Base-by-base conservation (phyloP, 2,329 filamentous ascomycete species). In the Esteya vermicola region DNA sequence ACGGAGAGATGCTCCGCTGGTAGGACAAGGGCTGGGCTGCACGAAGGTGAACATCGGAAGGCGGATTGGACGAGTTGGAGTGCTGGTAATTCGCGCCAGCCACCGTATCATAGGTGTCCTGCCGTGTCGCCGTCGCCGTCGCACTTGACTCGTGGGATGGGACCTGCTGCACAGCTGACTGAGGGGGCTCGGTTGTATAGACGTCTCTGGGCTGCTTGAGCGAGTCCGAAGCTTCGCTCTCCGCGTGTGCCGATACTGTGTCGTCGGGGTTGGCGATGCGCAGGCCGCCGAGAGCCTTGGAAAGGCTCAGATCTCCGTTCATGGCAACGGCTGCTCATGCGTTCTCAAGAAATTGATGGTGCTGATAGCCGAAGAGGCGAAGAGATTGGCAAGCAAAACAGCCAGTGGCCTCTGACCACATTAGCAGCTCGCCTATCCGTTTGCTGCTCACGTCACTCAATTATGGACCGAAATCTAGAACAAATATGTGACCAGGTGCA, bases 231-330 rank as follows among this genome's bases (percentile, higher is more conserved):
- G n/a, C n/a, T n/a, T n/a, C n/a, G n/a, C n/a, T n/a, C n/a, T n/a
- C n/a, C n/a, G n/a, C n/a, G n/a, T n/a, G n/a, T n/a, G n/a, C n/a
- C n/a, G 45, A 45, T 2, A 37, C 42, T 8, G 34, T 26, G 28
- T 91, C 78, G 64, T 95, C 88, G 41, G 89, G 89, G 60, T 96
- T 98, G 53, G 91, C 89, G 60, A 98, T 96, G 59, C 89, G 85
- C 61, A 98, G 69, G 54, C 89, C 89, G 55, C 91, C 91, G 54
- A 96, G 72, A 55, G 85, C 85, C 65, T 88, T 83, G 56, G 86
- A 91, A 50, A 96, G 76, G 62, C 84, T 93, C 58, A 94, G 66
- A 67, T 94, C 86, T 61, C 84, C 85, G 65, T 86, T 85, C 86
- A 95, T 95, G 33, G 36, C 40, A 38, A 36, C 30, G 40, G 31